A percentile compares a stretch with the other conserved stretches of the same genome.
These are phyloP conservation scores for Lepidium campestre DNA, from an alignment of 441 rosid genomes.

Conservation along the genomic window DNA sequence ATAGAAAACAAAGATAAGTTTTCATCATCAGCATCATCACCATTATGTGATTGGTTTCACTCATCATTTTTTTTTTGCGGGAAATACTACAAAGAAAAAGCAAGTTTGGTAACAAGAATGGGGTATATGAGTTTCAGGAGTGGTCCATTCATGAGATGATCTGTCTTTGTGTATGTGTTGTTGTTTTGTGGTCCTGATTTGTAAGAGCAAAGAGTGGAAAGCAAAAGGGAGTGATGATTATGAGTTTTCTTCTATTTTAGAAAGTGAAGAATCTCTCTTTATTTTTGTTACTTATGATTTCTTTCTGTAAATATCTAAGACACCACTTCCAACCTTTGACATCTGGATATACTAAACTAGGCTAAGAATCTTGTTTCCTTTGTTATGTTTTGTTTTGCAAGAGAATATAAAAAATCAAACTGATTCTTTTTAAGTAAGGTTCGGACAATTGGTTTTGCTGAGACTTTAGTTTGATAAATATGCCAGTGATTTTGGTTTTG, in stretches of 20 bases:
- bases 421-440: not conserved
- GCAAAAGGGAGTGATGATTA: constrained; percentile 1
- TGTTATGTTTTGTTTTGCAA: not conserved
- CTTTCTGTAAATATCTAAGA: constrained; percentile 15
- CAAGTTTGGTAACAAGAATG: not conserved
- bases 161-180: constrained; percentile 25
- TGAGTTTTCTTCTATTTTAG: constrained; percentile 14
- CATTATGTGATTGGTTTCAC: constrained; percentile 17
- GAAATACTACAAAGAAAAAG: constrained; percentile 1
- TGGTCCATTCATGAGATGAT: constrained; percentile 21
- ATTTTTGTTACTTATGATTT: constrained; percentile 6
- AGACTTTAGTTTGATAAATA: not conserved
- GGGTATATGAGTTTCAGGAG: constrained; percentile 22
- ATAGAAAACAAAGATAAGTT: not conserved
- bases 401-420: not conserved
- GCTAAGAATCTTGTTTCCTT: constrained; percentile 3
- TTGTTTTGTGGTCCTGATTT: constrained; percentile 26
- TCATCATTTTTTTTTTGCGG: constrained; percentile 12
- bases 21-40: not conserved
- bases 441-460: not conserved
- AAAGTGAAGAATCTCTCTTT: constrained; percentile 32
- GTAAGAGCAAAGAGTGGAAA: constrained; percentile 5
- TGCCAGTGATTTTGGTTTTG: not conserved
- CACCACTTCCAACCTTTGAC: constrained; percentile 15
- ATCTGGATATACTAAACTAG: constrained; percentile 7